Evolutionary conservation across 2,329 filamentous ascomycete genomes (phyloP), one percentile per base, ranked within the genome.

Genomic region (Alternaria ventricosa): DNA sequence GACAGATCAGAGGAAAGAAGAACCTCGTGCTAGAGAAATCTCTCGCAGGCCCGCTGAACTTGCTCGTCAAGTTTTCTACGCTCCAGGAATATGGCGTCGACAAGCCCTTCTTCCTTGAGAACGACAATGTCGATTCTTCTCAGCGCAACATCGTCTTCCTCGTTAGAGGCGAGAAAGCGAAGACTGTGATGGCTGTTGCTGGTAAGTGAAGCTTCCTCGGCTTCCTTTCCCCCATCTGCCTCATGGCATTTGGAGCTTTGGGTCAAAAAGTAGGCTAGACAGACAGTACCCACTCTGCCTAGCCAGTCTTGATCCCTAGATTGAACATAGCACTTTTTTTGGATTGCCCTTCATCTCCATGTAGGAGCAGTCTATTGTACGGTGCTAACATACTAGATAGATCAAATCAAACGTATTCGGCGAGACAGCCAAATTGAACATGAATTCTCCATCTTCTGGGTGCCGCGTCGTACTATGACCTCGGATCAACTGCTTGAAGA

Each of bases 1-100:
- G 27, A 66, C 77, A 99, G 96, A 93, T 98, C 70, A 92, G 95
- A 78, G 96, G 96, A 72, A 99, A 98, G 88, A 99, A 99, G 87
- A 98, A 97, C 77, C 86, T 99, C 65, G 92, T 99, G 56, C 91
- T 99, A 77, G 95, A 98, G 80, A 92, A 92, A 81, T 90, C 90
- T 73, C 87, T 99, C 72, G 94, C 95, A 71, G 96, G 95, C 23
- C 93, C 94, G 28, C 87, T 99, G 71, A 93, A 94, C 63, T 87
- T 95, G 63, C 91, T 99, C 71, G 93, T 97, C 82, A 97, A 97
- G 80, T 97, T 97, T 76, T 95, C 95, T 22, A 95, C 92, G 10
- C 87, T 97, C 15, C 93, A 98, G 78, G 96, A 99, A 76, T 97
- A 98, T 83, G 96, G 96, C 28, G 94, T 99, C 71, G 94, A 98